Evolutionary conservation across 2,329 filamentous ascomycete species (phyloP), one percentile per base, ranked within the genome.

Genomic region (Fusarium transvaalense): DNA sequence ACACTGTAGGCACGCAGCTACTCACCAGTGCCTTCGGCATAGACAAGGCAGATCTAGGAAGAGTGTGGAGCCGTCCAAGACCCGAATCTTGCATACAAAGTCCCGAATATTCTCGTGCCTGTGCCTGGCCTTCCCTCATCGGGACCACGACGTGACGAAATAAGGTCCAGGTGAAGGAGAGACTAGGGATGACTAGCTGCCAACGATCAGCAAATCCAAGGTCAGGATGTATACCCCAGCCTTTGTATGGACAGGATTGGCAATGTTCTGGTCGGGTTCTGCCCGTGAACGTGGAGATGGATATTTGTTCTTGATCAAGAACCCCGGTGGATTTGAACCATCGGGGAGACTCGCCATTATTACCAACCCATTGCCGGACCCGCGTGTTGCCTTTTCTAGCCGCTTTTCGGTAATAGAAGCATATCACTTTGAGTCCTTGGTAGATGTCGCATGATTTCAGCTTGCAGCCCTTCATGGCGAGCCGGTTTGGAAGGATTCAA

Each of bases 361-460:
- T 64, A 51, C 66, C 60, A 63, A 69, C 71, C 52, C 53, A 69
- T 64, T 67, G 46, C 64, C 57, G 62, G 52, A 66, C 56, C 72
- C 72, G 69, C 52, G 55, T 61, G 54, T 74, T 74, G 53, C 72
- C 72, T 74, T 65, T 61, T 59, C 62, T 74, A 74, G 63, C 72
- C 72, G 72, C 48, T 47, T 47, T 34, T 61, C 57, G 35, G 53
- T 59, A 60, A 68, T 62, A 23, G 15, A 51, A 46, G 58, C 34
- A 56, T 34, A 43, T 59, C 19, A 38, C 46, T 50, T 62, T n/a
- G 23, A 62, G 35, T 65, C 34, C 53, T 64, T 65, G 53, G 38
- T 17, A 31, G 42, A 60, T 69, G 39, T 57, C 68, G 67, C 67
- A 69, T 69, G 66, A 72, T 72, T 60, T 64, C 63, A 61, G 64